Evolutionary conservation across 192 early-diverging fungal species (phyloP).

Genomic region (Linnemannia schmuckeri): DNA sequence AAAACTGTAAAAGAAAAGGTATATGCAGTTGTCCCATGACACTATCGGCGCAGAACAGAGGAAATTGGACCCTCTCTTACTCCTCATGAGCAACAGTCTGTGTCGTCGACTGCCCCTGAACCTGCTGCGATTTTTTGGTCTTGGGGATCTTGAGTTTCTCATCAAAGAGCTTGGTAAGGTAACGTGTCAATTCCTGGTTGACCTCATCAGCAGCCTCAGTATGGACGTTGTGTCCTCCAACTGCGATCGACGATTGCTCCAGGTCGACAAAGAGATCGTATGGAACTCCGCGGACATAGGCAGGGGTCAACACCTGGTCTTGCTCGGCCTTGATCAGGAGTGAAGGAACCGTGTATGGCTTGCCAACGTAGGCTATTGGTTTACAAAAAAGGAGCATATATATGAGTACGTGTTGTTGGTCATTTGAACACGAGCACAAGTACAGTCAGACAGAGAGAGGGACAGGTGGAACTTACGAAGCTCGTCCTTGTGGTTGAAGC

Average conservation of each 20-base stretch:
- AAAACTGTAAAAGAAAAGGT: background rate
- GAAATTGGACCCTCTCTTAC: background rate
- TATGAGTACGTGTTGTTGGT: background rate
- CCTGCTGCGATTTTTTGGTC: background rate
- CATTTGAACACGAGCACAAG: no score
- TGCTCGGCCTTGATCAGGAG: slow-evolving; percentile 4
- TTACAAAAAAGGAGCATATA: background rate
- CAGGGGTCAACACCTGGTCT: slow-evolving; percentile 16
- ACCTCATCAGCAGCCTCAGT: slow-evolving; percentile 18
- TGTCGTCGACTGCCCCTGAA: background rate
- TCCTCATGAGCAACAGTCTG: background rate
- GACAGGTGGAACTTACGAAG: slow-evolving; percentile 1
- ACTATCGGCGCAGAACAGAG: background rate
- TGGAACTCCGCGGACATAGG: background rate
- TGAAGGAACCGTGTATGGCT: slow-evolving; percentile 16
- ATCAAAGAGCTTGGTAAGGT: slow-evolving; percentile 20
- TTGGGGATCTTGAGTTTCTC: slow-evolving; percentile 10
- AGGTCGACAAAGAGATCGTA: slow-evolving; percentile 4
- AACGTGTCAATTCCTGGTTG: slow-evolving; percentile 14
- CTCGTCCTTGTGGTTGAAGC: slow-evolving; percentile 19
- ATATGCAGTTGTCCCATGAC: background rate
- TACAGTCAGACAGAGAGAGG: no score
- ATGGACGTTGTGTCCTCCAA: slow-evolving; percentile 7
- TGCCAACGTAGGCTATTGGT: slow-evolving; percentile 12
- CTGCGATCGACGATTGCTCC: background rate